phyloP scores from a whole-genome alignment of 352 stramenopile genomes.

The Poterioochromonas sp. region DNA sequence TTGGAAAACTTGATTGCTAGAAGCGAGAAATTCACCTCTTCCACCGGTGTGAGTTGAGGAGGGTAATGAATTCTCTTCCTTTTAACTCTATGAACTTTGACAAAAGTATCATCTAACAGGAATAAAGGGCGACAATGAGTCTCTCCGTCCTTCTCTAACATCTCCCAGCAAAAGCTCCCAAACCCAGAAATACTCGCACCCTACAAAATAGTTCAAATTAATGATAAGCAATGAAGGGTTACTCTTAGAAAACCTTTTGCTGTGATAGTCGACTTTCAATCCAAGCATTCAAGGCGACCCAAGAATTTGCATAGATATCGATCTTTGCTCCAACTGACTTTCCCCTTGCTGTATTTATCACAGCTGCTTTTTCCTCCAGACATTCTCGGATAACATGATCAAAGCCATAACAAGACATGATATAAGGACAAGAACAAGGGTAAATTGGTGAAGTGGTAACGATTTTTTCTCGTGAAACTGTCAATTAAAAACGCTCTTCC shows the following conservation, averaged over 20 bases:
- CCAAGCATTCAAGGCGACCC: conserved; percentile 20
- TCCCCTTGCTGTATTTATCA: background rate
- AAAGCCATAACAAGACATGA: background rate
- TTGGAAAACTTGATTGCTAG: conserved; percentile 32
- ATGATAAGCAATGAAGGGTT: background rate
- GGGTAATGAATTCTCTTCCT: background rate
- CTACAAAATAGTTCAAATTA: conserved; percentile 12
- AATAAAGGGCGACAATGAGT: conserved; percentile 30
- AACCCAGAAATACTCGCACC: conserved; percentile 10
- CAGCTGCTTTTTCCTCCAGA: background rate
- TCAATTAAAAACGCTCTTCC: too few species aligned
- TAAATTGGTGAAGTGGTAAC: too few species aligned
- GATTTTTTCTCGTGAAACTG: too few species aligned
- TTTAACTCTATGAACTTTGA: conserved; percentile 1
- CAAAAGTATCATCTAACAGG: background rate
- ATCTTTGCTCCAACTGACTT: background rate
- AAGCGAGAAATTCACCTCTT: conserved; percentile 26
- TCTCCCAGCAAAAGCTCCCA: conserved; percentile 24
- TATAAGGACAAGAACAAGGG: too few species aligned
- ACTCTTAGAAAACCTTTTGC: too few species aligned
- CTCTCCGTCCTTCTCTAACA: background rate
- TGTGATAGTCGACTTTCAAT: conserved; percentile 1
- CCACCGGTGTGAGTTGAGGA: background rate
- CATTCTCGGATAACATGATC: conserved; percentile 31
- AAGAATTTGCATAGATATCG: conserved; percentile 7